A percentile compares a stretch with the other conserved stretches of the same genome.
These are phyloP conservation scores for Auricularia auricula-judae DNA, from an alignment of 768 basidiomycete genomes.

Conservation along the genomic window DNA sequence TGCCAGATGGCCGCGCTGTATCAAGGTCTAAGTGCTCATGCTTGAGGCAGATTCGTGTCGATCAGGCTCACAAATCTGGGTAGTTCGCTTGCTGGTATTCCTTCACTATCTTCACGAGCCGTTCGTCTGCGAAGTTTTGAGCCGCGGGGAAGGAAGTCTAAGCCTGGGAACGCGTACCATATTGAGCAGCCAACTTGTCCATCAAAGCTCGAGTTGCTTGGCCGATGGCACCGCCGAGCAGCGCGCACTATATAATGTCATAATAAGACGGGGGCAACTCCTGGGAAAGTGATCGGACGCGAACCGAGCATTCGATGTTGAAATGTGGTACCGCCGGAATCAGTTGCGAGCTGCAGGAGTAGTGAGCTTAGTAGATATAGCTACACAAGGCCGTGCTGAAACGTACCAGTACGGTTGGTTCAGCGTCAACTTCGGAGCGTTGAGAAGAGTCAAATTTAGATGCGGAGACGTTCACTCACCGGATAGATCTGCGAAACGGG, in stretches of 20 bases:
- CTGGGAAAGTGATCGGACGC: neutral
- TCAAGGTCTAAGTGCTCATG: neutral
- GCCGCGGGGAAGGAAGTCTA: too few relatives aligned
- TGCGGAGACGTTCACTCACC: neutral
- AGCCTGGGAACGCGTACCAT: neutral
- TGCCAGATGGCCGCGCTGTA: conserved; percentile 10
- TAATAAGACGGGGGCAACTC: neutral
- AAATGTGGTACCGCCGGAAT: conserved; percentile 5
- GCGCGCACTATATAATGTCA: conserved; percentile 5
- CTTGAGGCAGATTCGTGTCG: neutral
- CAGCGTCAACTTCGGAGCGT: conserved; percentile 1
- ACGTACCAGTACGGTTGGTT: conserved; percentile 6
- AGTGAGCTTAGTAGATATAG: neutral
- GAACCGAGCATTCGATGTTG: conserved; percentile 8
- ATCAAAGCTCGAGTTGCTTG: conserved; percentile 6
- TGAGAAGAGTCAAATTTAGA: neutral
- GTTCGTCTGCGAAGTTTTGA: neutral
- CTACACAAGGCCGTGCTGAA: neutral
- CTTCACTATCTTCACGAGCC: conserved; percentile 8
- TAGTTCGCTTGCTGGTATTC: conserved; percentile 9
- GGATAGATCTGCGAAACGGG: conserved; percentile 4
- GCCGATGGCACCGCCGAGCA: conserved; percentile 6
- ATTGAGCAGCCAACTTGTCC: conserved; percentile 8
- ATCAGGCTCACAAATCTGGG: conserved; percentile 8
- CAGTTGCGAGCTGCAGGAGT: neutral